Conservation (phyloP, 345 rosid genomes). For the Firmiana major region DNA sequence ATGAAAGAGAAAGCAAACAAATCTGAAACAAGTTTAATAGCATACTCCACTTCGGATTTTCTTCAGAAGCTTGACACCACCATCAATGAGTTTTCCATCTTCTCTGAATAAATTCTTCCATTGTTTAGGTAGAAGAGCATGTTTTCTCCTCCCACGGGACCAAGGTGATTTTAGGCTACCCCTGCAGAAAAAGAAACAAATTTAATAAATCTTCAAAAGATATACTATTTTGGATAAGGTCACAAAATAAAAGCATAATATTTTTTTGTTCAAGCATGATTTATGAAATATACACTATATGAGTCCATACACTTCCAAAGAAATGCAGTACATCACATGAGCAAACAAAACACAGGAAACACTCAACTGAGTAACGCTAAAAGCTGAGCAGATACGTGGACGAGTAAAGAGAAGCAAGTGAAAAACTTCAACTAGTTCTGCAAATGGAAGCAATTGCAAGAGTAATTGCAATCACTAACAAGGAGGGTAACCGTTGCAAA, state of each 20-base stretch:
- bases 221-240: constrained; percentile 1
- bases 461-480: background rate
- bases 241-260: background rate
- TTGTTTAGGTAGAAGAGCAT: constrained; percentile 64
- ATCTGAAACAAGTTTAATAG: constrained; percentile 11
- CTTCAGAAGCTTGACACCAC: constrained; percentile 80
- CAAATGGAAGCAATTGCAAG: background rate
- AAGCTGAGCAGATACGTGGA: background rate
- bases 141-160: constrained; percentile 88
- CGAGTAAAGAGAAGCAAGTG: background rate
- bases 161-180: constrained; percentile 82
- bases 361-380: background rate
- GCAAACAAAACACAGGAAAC: background rate
- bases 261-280: background rate
- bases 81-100: constrained; percentile 74
- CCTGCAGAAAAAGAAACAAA: constrained; percentile 35
- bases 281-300: background rate
- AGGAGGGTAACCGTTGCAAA: background rate
- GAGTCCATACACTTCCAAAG: background rate
- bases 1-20: background rate
- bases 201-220: background rate
- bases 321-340: background rate
- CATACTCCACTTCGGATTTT: constrained; percentile 94
- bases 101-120: constrained; percentile 71
- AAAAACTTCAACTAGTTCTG: background rate